A percentile compares a stretch with the other conserved stretches of the same genome.
These are phyloP conservation scores for Vitis hybrid DNA, from an alignment of 177 flowering plant species.

Conservation along the genomic window DNA sequence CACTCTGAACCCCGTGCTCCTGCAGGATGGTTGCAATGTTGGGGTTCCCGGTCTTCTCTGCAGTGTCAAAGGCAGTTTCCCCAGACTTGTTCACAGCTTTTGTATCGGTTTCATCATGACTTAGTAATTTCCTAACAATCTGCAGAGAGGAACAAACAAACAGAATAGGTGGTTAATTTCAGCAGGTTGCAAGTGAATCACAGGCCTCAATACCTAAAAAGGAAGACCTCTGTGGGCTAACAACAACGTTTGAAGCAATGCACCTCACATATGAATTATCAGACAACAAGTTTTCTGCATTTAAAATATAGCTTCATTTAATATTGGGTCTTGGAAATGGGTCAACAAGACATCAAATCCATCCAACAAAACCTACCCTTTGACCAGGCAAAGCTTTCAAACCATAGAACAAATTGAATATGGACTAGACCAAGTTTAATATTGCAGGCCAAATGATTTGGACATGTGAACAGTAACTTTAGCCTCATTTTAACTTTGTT, in stretches of 20 bases:
- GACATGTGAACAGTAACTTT: too few species aligned
- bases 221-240: too few species aligned
- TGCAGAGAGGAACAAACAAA: constrained; percentile 29
- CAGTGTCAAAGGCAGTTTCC: constrained; percentile 91
- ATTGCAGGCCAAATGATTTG: not conserved
- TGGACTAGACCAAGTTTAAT: not conserved
- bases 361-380: too few species aligned
- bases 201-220: too few species aligned
- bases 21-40: constrained; percentile 45
- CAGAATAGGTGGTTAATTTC: not conserved
- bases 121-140: constrained; percentile 68
- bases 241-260: too few species aligned
- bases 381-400: too few species aligned
- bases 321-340: too few species aligned
- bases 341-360: too few species aligned
- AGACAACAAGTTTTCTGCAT: too few species aligned
- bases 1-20: constrained; percentile 65
- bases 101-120: constrained; percentile 42
- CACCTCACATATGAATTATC: too few species aligned
- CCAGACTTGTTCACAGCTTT: constrained; percentile 58
- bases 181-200: too few species aligned
- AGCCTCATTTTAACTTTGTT: not conserved
- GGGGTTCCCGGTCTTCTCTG: constrained; percentile 61
- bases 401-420: not conserved
- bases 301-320: too few species aligned